A percentile compares a stretch with the other conserved stretches of the same genome.
Conservation (phyloP, 306 rosid genomes). For the Cajanus cajan region DNA sequence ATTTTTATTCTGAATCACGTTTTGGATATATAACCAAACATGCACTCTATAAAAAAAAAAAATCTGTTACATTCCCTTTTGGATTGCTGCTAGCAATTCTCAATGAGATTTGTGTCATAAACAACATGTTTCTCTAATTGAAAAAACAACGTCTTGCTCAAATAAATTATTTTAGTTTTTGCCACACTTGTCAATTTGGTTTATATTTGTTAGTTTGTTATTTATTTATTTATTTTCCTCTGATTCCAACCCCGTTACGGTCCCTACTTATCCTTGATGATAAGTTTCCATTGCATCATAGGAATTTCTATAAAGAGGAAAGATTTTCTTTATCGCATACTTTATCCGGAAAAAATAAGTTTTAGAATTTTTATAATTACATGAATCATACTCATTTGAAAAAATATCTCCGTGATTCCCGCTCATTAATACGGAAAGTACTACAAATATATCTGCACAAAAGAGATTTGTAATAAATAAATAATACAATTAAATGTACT, state of each 20-base stretch:
- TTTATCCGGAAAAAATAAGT: neutral
- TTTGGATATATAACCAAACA: too few species aligned
- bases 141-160: neutral
- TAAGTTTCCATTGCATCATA: neutral
- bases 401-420: neutral
- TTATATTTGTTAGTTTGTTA: too few species aligned
- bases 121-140: neutral
- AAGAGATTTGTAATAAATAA: too few species aligned
- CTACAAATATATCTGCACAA: too few species aligned
- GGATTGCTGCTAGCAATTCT: neutral
- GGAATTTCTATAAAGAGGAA: neutral
- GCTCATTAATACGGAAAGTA: too few species aligned
- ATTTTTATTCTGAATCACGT: too few species aligned
- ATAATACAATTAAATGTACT: too few species aligned
- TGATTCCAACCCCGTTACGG: neutral
- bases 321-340: neutral
- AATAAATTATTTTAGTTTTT: neutral
- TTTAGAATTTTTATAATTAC: neutral
- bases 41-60: too few species aligned
- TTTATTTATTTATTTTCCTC: neutral
- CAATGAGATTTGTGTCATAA: neutral
- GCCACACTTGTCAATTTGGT: neutral
- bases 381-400: neutral
- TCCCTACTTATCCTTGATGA: neutral
- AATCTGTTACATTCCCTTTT: neutral